Percentiles rank a stretch among this genome's conserved stretches.
Conservation (phyloP, 1,139 yeast genomes). For the Pichia sp. region DNA sequence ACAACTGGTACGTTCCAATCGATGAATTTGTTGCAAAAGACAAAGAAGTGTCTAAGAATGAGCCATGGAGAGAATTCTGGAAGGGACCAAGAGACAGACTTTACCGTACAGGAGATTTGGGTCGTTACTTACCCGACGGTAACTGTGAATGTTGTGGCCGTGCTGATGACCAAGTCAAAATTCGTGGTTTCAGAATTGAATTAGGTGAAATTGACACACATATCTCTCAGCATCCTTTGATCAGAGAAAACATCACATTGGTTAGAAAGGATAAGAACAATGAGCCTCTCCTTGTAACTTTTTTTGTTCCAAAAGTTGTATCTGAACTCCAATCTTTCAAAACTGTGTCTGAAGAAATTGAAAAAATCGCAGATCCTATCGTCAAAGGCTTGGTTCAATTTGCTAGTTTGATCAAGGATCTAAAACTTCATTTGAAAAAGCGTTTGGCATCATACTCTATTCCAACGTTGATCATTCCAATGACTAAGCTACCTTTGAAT, state of each 20-base stretch:
- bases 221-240: slow-evolving; percentile 84
- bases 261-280: slow-evolving; percentile 92
- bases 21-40: slow-evolving; percentile 58
- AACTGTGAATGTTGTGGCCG: slow-evolving; percentile 98
- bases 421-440: slow-evolving; percentile 76
- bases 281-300: slow-evolving; percentile 87
- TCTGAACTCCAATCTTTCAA: slow-evolving; percentile 52
- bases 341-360: slow-evolving; percentile 39
- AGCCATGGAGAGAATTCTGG: slow-evolving; percentile 81
- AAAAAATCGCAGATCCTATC: slow-evolving; percentile 55
- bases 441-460: slow-evolving; percentile 91
- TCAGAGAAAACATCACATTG: slow-evolving; percentile 86
- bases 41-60: slow-evolving; percentile 37
- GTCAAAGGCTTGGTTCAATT: slow-evolving; percentile 77
- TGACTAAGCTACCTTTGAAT: slow-evolving; percentile 81
- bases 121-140: slow-evolving; percentile 94
- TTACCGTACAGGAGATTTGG: slow-evolving; percentile 95
- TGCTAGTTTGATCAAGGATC: slow-evolving; percentile 71
- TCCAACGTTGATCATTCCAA: slow-evolving; percentile 86
- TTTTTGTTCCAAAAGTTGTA: slow-evolving; percentile 78
- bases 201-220: slow-evolving; percentile 98
- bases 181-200: slow-evolving; percentile 97
- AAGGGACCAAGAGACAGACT: slow-evolving; percentile 91
- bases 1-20: slow-evolving; percentile 78
- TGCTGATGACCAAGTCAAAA: slow-evolving; percentile 98